These are phyloP conservation scores for Rhizopogon salebrosus DNA, from an alignment of 768 basidiomycete species.

Conservation along the genomic window DNA sequence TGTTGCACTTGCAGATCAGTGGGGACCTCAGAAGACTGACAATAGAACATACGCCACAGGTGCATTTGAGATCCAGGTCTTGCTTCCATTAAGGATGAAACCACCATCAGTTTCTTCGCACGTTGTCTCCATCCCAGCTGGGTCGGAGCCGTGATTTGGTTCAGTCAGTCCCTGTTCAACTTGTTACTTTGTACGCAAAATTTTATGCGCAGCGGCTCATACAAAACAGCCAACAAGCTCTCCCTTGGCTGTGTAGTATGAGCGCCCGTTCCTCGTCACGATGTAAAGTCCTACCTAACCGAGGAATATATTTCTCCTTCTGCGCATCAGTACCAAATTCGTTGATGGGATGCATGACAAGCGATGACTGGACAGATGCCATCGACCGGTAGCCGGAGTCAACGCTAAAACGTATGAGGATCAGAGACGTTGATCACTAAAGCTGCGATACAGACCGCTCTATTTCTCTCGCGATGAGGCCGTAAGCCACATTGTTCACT, in stretches of 20 bases:
- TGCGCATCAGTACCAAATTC: constrained; percentile 84
- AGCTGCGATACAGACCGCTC: constrained; percentile 45
- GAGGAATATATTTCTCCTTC: constrained; percentile 87
- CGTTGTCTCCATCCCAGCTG: constrained; percentile 92
- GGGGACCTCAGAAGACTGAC: neutral
- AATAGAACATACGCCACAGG: constrained; percentile 68
- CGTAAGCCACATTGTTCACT: constrained; percentile 86
- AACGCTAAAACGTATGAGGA: constrained; percentile 47
- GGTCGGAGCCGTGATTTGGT: constrained; percentile 96
- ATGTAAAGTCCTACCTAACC: constrained; percentile 49
- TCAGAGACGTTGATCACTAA: neutral
- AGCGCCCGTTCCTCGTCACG: neutral
- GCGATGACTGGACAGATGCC: constrained; percentile 91
- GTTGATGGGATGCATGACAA: constrained; percentile 93
- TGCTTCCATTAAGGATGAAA: constrained; percentile 83
- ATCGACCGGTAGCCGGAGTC: constrained; percentile 97
- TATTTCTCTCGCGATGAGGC: constrained; percentile 92
- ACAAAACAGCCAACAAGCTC: constrained; percentile 93
- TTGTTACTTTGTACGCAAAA: constrained; percentile 33
- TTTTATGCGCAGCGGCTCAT: constrained; percentile 24
- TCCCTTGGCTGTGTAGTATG: constrained; percentile 55
- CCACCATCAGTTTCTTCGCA: constrained; percentile 84
- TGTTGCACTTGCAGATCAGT: constrained; percentile 23
- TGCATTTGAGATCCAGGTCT: constrained; percentile 94
- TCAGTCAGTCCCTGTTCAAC: constrained; percentile 80